Evolutionary conservation across 257 asterid species (phyloP).

Genomic region (Nemophila menziesii): DNA sequence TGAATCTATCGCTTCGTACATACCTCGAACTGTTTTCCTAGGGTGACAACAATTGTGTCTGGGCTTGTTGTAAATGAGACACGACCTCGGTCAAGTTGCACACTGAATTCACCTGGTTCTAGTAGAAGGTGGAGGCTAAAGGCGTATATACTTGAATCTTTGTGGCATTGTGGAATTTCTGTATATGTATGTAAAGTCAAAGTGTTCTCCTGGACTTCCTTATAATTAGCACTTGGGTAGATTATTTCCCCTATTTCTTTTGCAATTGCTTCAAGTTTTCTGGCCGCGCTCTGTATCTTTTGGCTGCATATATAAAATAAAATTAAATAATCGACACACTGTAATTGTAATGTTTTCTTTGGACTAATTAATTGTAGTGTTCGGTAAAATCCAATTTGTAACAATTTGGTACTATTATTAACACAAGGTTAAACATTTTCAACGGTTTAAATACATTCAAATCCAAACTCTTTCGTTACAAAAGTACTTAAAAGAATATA

Average conservation of each 20-base stretch:
- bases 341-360: too few species aligned
- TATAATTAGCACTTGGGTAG: slow-evolving; percentile 3
- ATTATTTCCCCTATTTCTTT: slow-evolving; percentile 22
- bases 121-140: slow-evolving; percentile 37
- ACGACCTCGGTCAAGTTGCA: slow-evolving; percentile 5
- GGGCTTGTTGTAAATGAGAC: slow-evolving; percentile 17
- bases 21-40: slow-evolving; percentile 45
- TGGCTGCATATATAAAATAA: slow-evolving; percentile 17
- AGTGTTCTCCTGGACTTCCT: slow-evolving; percentile 14
- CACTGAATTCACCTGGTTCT: slow-evolving; percentile 18
- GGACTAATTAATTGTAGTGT: too few species aligned
- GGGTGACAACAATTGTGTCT: slow-evolving; percentile 24
- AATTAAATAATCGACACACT: not conserved
- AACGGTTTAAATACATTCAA: too few species aligned
- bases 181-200: slow-evolving; percentile 34
- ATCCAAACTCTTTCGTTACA: too few species aligned
- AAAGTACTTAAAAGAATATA: too few species aligned
- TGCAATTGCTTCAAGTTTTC: slow-evolving; percentile 26
- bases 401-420: too few species aligned
- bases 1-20: not conserved
- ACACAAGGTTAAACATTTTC: too few species aligned
- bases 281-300: slow-evolving; percentile 23
- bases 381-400: too few species aligned
- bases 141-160: slow-evolving; percentile 28
- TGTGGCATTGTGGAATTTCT: slow-evolving; percentile 16